Evolutionary conservation across 768 basidiomycete genomes (phyloP).

Genomic region (Tulasnella calospora): DNA sequence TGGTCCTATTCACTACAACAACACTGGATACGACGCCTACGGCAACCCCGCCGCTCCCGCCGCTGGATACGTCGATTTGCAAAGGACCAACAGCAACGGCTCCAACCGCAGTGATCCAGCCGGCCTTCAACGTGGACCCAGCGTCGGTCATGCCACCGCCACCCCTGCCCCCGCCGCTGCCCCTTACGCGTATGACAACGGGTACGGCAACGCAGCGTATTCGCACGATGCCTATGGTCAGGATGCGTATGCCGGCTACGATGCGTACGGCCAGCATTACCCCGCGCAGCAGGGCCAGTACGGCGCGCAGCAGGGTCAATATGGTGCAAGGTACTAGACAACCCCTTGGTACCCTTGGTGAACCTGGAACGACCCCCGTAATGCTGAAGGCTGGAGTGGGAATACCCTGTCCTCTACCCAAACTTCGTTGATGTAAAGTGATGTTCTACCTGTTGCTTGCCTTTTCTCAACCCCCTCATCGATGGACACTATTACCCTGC

Average conservation of each 20-base stretch:
- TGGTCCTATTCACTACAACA: conserved; percentile 35
- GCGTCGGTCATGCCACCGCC: not conserved
- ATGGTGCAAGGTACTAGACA: conserved; percentile 20
- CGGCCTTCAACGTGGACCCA: not conserved
- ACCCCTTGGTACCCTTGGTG: not conserved
- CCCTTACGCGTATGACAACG: conserved; percentile 16
- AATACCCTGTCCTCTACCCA: not conserved
- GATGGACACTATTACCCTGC: conserved; percentile 1
- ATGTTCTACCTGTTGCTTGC: not conserved
- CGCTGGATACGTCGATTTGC: conserved; percentile 69
- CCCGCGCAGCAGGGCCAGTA: conserved; percentile 3
- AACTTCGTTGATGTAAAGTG: conserved; percentile 13
- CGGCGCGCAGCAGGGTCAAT: conserved; percentile 9
- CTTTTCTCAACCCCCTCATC: not conserved
- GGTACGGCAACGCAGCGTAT: conserved; percentile 17
- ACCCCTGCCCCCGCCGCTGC: not conserved
- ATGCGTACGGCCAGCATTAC: conserved; percentile 11
- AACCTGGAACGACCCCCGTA: not conserved
- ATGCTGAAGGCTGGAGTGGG: not conserved
- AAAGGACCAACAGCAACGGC: conserved; percentile 41
- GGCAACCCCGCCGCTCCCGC: conserved; percentile 36
- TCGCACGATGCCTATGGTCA: conserved; percentile 16
- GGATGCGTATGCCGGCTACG: conserved; percentile 26
- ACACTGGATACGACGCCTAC: conserved; percentile 50
- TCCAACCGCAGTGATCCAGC: not conserved